Conservation (phyloP, 192 early-diverging fungal genomes). For the Ambispora gerdemannii region DNA sequence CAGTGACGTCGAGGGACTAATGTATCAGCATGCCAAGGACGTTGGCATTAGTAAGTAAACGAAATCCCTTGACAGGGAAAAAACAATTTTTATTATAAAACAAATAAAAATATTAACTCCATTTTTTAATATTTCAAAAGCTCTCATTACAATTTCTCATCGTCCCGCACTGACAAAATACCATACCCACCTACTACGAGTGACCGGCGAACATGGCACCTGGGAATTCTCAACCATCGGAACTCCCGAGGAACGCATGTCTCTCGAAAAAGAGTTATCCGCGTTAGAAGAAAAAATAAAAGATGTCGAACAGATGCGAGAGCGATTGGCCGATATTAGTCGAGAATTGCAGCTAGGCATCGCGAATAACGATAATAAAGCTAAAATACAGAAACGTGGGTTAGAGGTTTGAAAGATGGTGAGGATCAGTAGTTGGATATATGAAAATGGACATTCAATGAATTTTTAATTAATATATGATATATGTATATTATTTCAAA, state of each 20-base stretch:
- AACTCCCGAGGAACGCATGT: constrained; percentile 77
- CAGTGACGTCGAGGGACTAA: constrained; percentile 88
- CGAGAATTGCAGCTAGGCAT: constrained; percentile 50
- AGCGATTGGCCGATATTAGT: constrained; percentile 48
- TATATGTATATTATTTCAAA: too few relatives aligned
- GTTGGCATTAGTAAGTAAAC: constrained; percentile 69
- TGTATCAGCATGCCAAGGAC: constrained; percentile 79
- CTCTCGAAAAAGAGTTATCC: constrained; percentile 84
- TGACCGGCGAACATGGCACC: constrained; percentile 91
- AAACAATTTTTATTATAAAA: not conserved
- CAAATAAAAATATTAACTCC: not conserved
- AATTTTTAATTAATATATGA: too few relatives aligned
- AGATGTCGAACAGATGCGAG: constrained; percentile 47
- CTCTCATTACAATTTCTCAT: constrained; percentile 92
- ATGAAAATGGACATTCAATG: too few relatives aligned
- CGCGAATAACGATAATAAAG: constrained; percentile 36
- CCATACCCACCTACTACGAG: constrained; percentile 87
- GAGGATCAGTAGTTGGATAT: not conserved
- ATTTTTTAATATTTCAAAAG: constrained; percentile 17
- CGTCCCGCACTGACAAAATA: constrained; percentile 94
- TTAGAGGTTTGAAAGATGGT: not conserved
- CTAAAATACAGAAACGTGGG: constrained; percentile 37
- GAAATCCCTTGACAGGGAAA: not conserved
- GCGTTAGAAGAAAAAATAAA: constrained; percentile 56
- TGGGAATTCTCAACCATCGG: constrained; percentile 73